phyloP scores from a whole-genome alignment of 768 basidiomycete species.

The Mycena vitilis region DNA sequence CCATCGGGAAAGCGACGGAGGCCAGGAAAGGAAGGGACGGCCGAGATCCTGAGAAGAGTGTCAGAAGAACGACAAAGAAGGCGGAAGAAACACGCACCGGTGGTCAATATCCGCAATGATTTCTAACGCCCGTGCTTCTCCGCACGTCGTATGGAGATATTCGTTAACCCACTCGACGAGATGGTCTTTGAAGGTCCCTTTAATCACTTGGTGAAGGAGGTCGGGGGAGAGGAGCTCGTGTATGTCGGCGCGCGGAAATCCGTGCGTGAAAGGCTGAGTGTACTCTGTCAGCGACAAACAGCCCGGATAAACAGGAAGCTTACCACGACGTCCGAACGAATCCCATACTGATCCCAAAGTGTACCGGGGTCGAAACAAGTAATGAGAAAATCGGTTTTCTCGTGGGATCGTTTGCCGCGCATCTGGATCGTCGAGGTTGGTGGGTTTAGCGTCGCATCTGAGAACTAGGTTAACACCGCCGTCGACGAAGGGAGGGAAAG shows the following conservation, averaged over 20 bases:
- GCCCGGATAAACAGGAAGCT: neutral
- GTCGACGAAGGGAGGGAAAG: neutral
- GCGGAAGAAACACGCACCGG: slow-evolving; percentile 30
- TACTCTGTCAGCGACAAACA: neutral
- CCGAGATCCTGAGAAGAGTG: slow-evolving; percentile 28
- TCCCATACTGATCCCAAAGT: slow-evolving; percentile 35
- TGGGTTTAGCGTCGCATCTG: neutral
- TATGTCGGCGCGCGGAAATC: slow-evolving; percentile 33
- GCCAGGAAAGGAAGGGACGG: no score
- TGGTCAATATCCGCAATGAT: slow-evolving; percentile 41
- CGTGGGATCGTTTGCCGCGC: no score
- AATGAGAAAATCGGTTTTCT: slow-evolving; percentile 23
- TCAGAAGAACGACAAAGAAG: no score
- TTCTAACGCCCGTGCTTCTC: slow-evolving; percentile 16
- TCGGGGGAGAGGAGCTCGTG: slow-evolving; percentile 24
- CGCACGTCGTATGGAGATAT: slow-evolving; percentile 33
- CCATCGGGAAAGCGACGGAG: slow-evolving; percentile 42
- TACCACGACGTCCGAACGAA: slow-evolving; percentile 32
- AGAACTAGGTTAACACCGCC: no score
- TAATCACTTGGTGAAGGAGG: no score
- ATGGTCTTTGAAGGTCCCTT: slow-evolving; percentile 11
- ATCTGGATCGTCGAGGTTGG: neutral
- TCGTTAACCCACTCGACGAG: slow-evolving; percentile 10
- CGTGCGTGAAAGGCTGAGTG: slow-evolving; percentile 36
- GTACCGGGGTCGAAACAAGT: slow-evolving; percentile 20